Evolutionary conservation across 2,329 filamentous ascomycete species (phyloP), one percentile per base, ranked within the genome.

Genomic region (Emmonsiellopsis sp.): DNA sequence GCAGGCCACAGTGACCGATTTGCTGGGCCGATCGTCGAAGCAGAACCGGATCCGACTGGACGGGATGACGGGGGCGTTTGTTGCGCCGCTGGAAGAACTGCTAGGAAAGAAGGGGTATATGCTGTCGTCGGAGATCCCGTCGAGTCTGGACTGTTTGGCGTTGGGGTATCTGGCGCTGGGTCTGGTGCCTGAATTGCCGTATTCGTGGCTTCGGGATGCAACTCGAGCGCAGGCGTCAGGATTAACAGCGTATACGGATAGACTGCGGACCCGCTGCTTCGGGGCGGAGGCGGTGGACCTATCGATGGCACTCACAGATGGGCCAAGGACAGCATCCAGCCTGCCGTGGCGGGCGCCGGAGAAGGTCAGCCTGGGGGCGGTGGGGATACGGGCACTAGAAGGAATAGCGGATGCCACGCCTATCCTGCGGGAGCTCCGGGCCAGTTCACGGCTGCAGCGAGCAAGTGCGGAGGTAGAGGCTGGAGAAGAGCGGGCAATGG

Each of bases 151-250:
- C 68, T 95, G 88, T 65, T 68, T 96, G 46, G 84, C 83, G 0
- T 81, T 89, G 62, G 93, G 85, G 9, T 95, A 94, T 66, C 73
- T 97, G 37, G 79, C 82, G 1, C 72, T 96, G 49, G 86, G 93
- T 74, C 74, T 86, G 1, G 75, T 79, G 26, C 79, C 84, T 0
- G 69, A 78, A 7, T 65, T 87, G 20, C 81, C 83, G 13, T 79
- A 83, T 52, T 68, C 78, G 15, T 88, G 83, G 83, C 69, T 87
- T 5, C 72, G 74, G 54, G 77, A 81, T 50, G 76, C 77, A 0
- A 75, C 87, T 63, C 67, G 71, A 52, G 68, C 67, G 20, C 79
- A 81, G 54, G 76, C 74, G 44, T 67, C 73, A 2, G 64, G 61
- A 6, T 57, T 81, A 31, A 69, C 71, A 31, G 60, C 57, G 6